phyloP scores from a whole-genome alignment of 306 rosid species.

The Castanea sativa region DNA sequence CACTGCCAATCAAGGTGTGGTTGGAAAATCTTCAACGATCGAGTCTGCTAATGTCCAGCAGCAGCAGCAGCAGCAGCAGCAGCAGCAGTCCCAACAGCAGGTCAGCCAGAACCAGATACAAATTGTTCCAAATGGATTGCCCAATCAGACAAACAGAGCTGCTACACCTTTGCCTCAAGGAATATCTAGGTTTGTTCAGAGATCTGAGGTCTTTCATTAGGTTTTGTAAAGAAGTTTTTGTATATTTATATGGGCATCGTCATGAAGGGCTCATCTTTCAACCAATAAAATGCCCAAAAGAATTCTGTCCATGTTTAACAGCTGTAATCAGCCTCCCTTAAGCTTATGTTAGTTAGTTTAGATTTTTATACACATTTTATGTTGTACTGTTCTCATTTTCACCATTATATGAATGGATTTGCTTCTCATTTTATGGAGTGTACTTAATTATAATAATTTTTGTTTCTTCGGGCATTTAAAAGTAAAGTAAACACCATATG shows the following conservation, averaged over 20 bases:
- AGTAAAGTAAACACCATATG: neutral
- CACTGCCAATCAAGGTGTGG: slow-evolving; percentile 51
- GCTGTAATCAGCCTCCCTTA: slow-evolving; percentile 37
- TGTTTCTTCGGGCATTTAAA: neutral
- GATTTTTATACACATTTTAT: slow-evolving; percentile 24
- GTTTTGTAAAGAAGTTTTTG: slow-evolving; percentile 38
- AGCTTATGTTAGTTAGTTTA: slow-evolving; percentile 19
- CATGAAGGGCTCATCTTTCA: slow-evolving; percentile 28
- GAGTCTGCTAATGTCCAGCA: slow-evolving; percentile 84
- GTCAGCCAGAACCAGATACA: slow-evolving; percentile 58
- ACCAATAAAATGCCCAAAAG: slow-evolving; percentile 26
- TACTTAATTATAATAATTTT: slow-evolving; percentile 5
- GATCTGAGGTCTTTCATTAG: slow-evolving; percentile 65
- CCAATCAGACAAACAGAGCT: slow-evolving; percentile 67
- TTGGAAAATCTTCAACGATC: slow-evolving; percentile 59
- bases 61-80: slow-evolving; percentile 81
- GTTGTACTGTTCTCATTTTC: slow-evolving; percentile 28
- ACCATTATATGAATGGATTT: slow-evolving; percentile 17
- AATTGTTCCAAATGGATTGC: slow-evolving; percentile 61
- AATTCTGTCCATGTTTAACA: slow-evolving; percentile 15
- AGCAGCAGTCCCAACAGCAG: slow-evolving; percentile 72
- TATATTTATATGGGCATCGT: slow-evolving; percentile 37
- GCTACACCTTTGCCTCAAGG: slow-evolving; percentile 90
- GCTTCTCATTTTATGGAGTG: neutral
- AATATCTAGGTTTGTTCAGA: slow-evolving; percentile 97